phyloP scores from a whole-genome alignment of 2,329 filamentous ascomycete genomes.

The Lachnellula subtilissima region DNA sequence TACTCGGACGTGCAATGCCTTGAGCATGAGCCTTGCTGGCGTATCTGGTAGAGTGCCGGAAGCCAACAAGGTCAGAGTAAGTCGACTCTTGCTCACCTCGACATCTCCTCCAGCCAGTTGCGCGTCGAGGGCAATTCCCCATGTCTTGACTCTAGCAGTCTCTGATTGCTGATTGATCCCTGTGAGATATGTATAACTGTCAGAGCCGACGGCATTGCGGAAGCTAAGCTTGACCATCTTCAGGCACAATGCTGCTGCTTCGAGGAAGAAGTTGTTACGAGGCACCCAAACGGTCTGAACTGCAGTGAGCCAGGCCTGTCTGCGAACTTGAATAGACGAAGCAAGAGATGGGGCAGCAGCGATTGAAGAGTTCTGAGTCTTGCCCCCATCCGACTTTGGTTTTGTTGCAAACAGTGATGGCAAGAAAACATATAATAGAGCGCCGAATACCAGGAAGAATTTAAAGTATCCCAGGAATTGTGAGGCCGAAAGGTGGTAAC shows the following conservation, averaged over 20 bases:
- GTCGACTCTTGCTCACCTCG: constrained; percentile 81
- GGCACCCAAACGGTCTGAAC: constrained; percentile 92
- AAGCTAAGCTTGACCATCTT: constrained; percentile 80
- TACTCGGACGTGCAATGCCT: constrained; percentile 86
- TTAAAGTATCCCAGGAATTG: constrained; percentile 49
- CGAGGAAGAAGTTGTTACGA: constrained; percentile 77
- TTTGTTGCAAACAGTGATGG: constrained; percentile 46
- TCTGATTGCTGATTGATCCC: constrained; percentile 82
- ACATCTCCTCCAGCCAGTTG: constrained; percentile 87
- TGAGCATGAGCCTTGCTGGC: constrained; percentile 80
- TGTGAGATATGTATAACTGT: constrained; percentile 72
- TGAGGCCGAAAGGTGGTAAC: constrained; percentile 44
- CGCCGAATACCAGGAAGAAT: constrained; percentile 47
- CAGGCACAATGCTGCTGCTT: constrained; percentile 72
- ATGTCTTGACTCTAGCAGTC: constrained; percentile 79
- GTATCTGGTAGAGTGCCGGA: constrained; percentile 83
- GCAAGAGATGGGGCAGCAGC: constrained; percentile 64
- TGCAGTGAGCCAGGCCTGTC: constrained; percentile 87
- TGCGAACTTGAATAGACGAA: constrained; percentile 78
- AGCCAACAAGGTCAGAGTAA: constrained; percentile 81
- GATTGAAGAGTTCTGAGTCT: constrained; percentile 40
- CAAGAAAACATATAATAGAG: constrained; percentile 50
- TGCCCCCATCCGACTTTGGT: constrained; percentile 47
- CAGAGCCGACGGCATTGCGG: constrained; percentile 70
- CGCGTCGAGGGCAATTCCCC: constrained; percentile 88